Conservation (phyloP, 768 basidiomycete genomes). For the Leucocoprinus birnbaumii region DNA sequence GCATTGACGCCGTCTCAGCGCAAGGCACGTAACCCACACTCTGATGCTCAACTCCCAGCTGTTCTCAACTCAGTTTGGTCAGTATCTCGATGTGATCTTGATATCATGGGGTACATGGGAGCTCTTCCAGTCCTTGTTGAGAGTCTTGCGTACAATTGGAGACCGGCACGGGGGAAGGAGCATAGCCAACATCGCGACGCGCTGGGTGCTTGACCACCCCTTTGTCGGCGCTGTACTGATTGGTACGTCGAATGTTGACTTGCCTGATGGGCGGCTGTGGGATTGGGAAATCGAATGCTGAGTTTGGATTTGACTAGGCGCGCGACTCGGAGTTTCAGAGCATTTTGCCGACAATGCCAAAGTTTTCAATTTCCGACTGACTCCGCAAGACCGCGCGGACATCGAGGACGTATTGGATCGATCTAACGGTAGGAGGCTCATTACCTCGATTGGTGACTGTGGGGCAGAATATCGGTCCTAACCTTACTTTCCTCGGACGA, state of each 20-base stretch:
- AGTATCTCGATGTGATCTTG: slow-evolving; percentile 83
- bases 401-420: slow-evolving; percentile 59
- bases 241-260: slow-evolving; percentile 36
- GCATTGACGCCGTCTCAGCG: slow-evolving; percentile 74
- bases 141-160: slow-evolving; percentile 54
- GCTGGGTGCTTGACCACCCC: slow-evolving; percentile 76
- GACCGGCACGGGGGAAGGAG: slow-evolving; percentile 61
- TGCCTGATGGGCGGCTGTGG: too few relatives aligned
- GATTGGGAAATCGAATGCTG: background rate
- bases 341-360: slow-evolving; percentile 65
- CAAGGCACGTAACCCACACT: slow-evolving; percentile 44
- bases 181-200: slow-evolving; percentile 73
- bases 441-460: slow-evolving; percentile 72
- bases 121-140: slow-evolving; percentile 64
- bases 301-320: slow-evolving; percentile 36
- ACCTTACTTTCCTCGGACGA: background rate
- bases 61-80: slow-evolving; percentile 7
- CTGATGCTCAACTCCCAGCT: background rate
- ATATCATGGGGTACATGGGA: slow-evolving; percentile 76
- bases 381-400: slow-evolving; percentile 47
- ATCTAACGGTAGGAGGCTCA: slow-evolving; percentile 59
- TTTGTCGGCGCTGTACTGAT: slow-evolving; percentile 77
- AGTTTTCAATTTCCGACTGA: slow-evolving; percentile 56
- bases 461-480: slow-evolving; percentile 73
- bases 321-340: slow-evolving; percentile 70